Evolutionary conservation across 495 filamentous ascomycete genomes (phyloP).

Genomic region (Eremomyces bilateralis): DNA sequence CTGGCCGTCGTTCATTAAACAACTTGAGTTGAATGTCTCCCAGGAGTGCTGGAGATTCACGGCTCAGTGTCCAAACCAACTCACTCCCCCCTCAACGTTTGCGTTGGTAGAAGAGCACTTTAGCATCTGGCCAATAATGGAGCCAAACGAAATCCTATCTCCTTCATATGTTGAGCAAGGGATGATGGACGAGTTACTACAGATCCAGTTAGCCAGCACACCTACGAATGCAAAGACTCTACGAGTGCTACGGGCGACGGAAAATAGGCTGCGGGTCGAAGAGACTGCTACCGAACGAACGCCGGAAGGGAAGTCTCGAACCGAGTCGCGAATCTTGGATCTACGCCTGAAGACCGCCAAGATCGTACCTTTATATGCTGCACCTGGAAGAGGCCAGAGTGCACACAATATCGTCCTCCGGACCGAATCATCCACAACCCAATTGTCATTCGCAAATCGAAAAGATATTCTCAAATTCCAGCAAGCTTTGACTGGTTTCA

Average conservation of each 20-base stretch:
- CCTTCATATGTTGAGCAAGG: neutral
- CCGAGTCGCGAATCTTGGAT: neutral
- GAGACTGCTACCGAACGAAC: neutral
- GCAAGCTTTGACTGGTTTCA: neutral
- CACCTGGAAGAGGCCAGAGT: neutral
- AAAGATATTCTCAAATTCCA: constrained; percentile 1
- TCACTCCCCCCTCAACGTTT: neutral
- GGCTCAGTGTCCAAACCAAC: neutral
- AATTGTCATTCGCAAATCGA: neutral
- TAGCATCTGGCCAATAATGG: neutral
- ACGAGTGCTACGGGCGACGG: neutral
- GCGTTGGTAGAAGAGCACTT: neutral
- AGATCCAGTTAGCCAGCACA: neutral
- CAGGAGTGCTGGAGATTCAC: constrained; percentile 2
- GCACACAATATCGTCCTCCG: neutral
- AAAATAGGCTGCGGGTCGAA: neutral
- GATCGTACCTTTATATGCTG: neutral
- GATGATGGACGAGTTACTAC: neutral
- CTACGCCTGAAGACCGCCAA: neutral
- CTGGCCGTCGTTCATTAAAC: constrained; percentile 10
- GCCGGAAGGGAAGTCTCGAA: neutral
- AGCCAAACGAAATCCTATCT: neutral
- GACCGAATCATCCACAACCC: neutral
- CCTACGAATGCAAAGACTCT: neutral
- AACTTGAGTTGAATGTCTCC: constrained; percentile 6